phyloP scores from a whole-genome alignment of 2,329 filamentous ascomycete genomes.

The Aspergillus puulaauensis region DNA sequence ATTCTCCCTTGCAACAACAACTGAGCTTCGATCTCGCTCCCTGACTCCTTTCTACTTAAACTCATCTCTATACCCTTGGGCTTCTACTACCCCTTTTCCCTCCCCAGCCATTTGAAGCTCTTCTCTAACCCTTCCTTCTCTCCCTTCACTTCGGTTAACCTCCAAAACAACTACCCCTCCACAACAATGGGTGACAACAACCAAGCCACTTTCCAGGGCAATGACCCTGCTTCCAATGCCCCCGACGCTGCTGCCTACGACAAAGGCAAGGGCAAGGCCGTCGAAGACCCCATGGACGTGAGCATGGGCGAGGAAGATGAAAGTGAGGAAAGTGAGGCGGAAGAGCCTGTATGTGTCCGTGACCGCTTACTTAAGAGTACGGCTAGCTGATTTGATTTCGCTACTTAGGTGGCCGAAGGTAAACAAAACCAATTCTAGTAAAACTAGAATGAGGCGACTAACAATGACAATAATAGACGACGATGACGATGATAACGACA shows the following conservation, averaged over 20 bases:
- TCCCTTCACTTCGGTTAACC: constrained; percentile 14
- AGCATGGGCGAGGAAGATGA: constrained; percentile 77
- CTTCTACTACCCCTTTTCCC: constrained; percentile 40
- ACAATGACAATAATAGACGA: constrained; percentile 36
- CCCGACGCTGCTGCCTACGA: constrained; percentile 47
- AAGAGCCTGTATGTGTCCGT: constrained; percentile 36
- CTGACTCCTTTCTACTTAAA: constrained; percentile 17
- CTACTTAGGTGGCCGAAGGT: constrained; percentile 4
- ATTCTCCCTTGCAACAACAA: constrained; percentile 18
- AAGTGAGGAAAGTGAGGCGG: constrained; percentile 61
- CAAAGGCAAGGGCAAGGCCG: constrained; percentile 85
- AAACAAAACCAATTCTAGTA: background rate
- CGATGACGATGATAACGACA: constrained; percentile 70
- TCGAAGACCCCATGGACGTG: constrained; percentile 58
- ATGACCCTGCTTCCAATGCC: constrained; percentile 41
- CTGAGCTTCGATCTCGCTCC: constrained; percentile 11
- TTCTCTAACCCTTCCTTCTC: constrained; percentile 10
- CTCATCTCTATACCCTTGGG: background rate
- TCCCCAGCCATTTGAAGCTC: constrained; percentile 35
- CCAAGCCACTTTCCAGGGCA: constrained; percentile 25
- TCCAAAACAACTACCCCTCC: constrained; percentile 4
- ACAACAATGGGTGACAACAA: constrained; percentile 38
- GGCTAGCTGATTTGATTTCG: constrained; percentile 18
- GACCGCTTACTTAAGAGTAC: background rate
- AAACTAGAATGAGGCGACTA: background rate